Evolutionary conservation across 2,329 filamentous ascomycete species (phyloP), one percentile per base, ranked within the genome.

Genomic region (Xylaria sp.): DNA sequence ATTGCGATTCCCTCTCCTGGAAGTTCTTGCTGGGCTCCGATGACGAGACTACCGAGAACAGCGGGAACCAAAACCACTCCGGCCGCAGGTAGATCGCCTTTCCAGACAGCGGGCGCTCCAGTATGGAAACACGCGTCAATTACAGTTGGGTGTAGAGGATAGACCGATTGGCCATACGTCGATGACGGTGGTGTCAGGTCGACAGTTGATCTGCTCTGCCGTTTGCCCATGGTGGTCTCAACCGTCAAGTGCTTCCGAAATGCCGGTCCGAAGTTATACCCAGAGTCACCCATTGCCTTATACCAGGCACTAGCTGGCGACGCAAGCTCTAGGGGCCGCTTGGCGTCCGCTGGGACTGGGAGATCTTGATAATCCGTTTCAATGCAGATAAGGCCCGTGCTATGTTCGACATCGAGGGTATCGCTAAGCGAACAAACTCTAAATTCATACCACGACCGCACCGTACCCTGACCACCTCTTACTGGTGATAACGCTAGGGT

Each of bases 51-150:
- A 17, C 68, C 67, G 15, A 73, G 57, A 19, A 59, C 46, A 1
- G 62, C 69, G 9, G 54, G 71, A 31, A 60, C 71, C 23, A 62
- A 60, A 52, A 60, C 66, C 38, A 48, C 57, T 19, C 46, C 61
- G 17, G 57, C 70, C 58, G 49, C 65, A n/a, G 19, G 54, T 46
- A 55, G 10, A 27, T 66, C 55, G 27, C 67, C 68, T 19, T 57
- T 54, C 68, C 60, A 70, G 8, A 69, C 55, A 2, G 63, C 58
- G n/a, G 65, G 63, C 4, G 62, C 58, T 11, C 60, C 64, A 3
- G 75, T 68, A 21, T 74, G 75, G 7, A 74, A 56, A 35, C 62
- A 70, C n/a, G 49, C 60, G 56, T 77, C 75, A 3, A 78, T 62
- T 6, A 63, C 63, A 9, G 72, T 64, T 3, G 76, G 76, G 58